Base-by-base conservation (phyloP, 495 filamentous ascomycete species). In the Letharia columbiana region DNA sequence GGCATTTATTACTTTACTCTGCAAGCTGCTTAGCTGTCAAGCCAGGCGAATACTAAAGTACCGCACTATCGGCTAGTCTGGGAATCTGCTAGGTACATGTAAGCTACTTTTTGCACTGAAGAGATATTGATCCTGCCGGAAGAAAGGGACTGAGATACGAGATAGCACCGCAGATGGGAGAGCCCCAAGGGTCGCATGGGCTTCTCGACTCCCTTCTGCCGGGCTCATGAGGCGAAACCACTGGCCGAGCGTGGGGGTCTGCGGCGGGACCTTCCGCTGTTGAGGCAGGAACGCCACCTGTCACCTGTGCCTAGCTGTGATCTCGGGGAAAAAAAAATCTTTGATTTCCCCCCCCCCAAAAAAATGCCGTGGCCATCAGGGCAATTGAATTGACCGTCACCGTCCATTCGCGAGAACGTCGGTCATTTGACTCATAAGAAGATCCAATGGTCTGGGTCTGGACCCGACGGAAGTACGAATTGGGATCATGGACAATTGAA, bases 171-270 rank as follows among this genome's bases (percentile, higher is more conserved):
- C 44, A 39, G 49, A 57, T 65, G 42, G 49, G 45, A 45, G 63
- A 59, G 40, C 63, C 63, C 63, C 54, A 31, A 40, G 0, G 52
- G 28, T 60, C 44, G 56, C 42, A 41, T 65, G 37, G 54, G 9
- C 20, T 41, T 65, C 18, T 65, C 63, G 63, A 60, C 63, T 65
- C 63, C 63, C 8, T 28, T 42, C 54, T 65, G 56, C 28, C 63
- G 63, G 63, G 63, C 63, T 65, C 63, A 13, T 44, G 54, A 56
- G 41, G 44, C 54, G 45, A 45, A 56, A 13, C 17, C 54, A 47
- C 31, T 56, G 39, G 44, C 31, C 59, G 57, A 39, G 63, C 63
- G 63, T 65, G 63, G 63, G 63, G 63, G 63, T 65, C 39, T 41
- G 52, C 42, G 52, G 54, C 63, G 63, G 63, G 63, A 35, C 35